Base-by-base conservation (phyloP, 257 asterid species). In the Solanum raphanifolium region DNA sequence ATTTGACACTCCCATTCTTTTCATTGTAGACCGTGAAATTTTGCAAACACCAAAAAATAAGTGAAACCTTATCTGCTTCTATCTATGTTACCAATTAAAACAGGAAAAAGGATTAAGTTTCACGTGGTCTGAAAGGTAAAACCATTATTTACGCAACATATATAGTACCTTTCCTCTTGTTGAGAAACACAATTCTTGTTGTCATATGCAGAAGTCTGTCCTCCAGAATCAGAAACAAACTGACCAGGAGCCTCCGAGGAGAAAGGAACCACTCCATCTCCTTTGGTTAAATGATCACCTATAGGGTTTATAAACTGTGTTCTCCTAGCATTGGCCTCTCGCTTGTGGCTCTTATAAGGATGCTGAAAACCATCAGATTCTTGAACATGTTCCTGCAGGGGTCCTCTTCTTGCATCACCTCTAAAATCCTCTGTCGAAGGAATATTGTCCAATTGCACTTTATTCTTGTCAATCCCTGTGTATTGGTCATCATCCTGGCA, bases 101-200 rank as follows among this genome's bases (percentile, higher is more conserved):
- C 27, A 79, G 38, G 85, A 79, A 79, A 39, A 78, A 79, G 10
- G 34, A 79, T 15, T 16, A 79, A 43, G 38, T 25, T 46, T n/a
- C 85, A 43, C 39, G 2, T 43, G 83, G 46, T 66, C 71, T 55
- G 76, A 78, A 66, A 82, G 68, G 72, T 41, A 83, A 85, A 79
- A 31, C 72, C 73, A 86, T 48, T 48, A 85, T 29, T 43, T 86
- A 48, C 34, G 27, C 29, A 86, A 48, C 27, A 89, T n/a, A 72
- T 85, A 23, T 34, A 88, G 87, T 89, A 95, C 99, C 98, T 94
- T 86, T 92, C 94, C 88, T 93, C 95, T 62, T 20, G 90, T 87
- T 91, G 86, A 88, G 65, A 87, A 90, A 91, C 88, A 87, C 52
- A 91, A 90, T 90, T 91, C 91, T 85, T 83, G 60, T 41, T 91